Percentiles rank a stretch among this genome's conserved stretches.
Evolutionary conservation across 1,139 yeast genomes (phyloP).

Genomic region (Scheffersomyces titani): DNA sequence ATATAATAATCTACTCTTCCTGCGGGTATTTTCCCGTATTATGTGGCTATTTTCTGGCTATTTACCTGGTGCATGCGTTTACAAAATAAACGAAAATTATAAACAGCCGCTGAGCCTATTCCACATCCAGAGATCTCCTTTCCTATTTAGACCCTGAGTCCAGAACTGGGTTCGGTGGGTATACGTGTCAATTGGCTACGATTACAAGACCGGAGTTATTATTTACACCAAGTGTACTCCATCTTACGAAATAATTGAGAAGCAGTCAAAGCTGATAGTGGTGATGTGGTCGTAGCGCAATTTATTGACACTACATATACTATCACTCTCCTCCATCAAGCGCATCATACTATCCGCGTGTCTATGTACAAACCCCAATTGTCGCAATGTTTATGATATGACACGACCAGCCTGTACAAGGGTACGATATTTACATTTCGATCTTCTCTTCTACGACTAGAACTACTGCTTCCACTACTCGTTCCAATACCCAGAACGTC

Average conservation of each 20-base stretch:
- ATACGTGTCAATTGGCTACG: not conserved
- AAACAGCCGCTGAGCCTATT: not conserved
- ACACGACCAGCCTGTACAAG: too few relatives aligned
- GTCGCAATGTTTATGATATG: too few relatives aligned
- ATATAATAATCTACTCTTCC: not conserved
- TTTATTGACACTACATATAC: too few relatives aligned
- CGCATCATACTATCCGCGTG: too few relatives aligned
- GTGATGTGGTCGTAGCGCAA: too few relatives aligned
- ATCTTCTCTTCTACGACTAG: not conserved
- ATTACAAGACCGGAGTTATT: not conserved
- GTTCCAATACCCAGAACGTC: not conserved
- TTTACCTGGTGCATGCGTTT: not conserved
- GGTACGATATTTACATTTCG: too few relatives aligned
- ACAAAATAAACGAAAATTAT: not conserved
- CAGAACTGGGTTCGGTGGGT: not conserved
- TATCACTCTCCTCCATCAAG: too few relatives aligned
- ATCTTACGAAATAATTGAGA: not conserved
- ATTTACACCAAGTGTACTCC: not conserved
- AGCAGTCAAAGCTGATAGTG: not conserved
- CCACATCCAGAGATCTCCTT: not conserved
- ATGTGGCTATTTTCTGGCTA: not conserved
- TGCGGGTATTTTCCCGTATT: not conserved
- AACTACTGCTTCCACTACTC: not conserved
- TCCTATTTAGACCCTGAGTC: not conserved
- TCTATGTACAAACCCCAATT: too few relatives aligned